Evolutionary conservation across 2,329 filamentous ascomycete genomes (phyloP).

Genomic region (Scytalidium sp.): DNA sequence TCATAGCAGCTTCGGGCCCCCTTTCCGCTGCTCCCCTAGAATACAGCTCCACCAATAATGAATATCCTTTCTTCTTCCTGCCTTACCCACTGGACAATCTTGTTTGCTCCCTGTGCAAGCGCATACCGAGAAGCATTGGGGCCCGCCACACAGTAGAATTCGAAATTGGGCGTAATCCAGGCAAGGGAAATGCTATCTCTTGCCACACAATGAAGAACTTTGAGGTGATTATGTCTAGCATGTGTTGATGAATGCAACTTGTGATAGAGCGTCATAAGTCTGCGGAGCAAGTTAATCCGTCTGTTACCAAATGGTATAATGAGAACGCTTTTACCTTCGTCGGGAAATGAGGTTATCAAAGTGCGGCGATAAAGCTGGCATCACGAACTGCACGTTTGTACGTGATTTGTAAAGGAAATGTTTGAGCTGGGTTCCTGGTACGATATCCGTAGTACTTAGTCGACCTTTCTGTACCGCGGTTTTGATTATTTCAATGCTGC

Average conservation of each 20-base stretch:
- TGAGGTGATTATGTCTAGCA: constrained; percentile 77
- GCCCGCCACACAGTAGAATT: constrained; percentile 92
- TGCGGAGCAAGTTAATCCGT: constrained; percentile 29
- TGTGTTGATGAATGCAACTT: constrained; percentile 83
- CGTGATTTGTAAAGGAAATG: constrained; percentile 97
- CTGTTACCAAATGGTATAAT: constrained; percentile 9
- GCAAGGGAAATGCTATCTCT: constrained; percentile 77
- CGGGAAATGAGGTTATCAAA: constrained; percentile 60
- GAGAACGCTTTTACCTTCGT: constrained; percentile 46
- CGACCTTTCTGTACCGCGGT: constrained; percentile 69
- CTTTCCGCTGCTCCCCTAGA: no score
- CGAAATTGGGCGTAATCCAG: constrained; percentile 89
- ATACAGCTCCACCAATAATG: constrained; percentile 95
- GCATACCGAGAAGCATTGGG: constrained; percentile 62
- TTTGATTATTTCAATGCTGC: constrained; percentile 71
- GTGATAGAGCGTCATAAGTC: constrained; percentile 80
- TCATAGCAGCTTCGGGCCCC: no score
- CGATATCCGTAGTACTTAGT: constrained; percentile 68
- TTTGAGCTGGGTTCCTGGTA: constrained; percentile 74
- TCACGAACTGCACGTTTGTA: constrained; percentile 92
- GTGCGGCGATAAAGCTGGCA: constrained; percentile 74
- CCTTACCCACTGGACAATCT: constrained; percentile 87
- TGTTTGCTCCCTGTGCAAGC: constrained; percentile 82
- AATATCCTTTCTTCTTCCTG: constrained; percentile 92
- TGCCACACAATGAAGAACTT: constrained; percentile 77